Base-by-base conservation (phyloP, 805 yeast species). In the Schwanniomyces polymorphus region DNA sequence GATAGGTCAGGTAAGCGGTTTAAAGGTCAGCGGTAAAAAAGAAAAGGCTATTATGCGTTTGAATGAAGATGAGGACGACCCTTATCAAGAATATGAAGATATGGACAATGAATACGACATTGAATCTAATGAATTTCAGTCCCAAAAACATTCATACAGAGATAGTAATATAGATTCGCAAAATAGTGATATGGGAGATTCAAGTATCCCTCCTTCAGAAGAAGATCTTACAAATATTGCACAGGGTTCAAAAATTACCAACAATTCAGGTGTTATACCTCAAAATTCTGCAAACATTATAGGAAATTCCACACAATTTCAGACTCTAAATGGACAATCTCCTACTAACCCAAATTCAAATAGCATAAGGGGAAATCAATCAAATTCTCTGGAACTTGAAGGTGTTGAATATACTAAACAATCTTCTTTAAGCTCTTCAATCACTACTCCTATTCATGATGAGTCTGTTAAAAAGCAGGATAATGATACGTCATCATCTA, bases 21-120 rank as follows among this genome's bases (percentile, higher is more conserved):
- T 73, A 47, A 72, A 68, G 48, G 56, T 72, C 8, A 69, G 74
- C 48, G 54, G 66, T 6, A 61, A 60, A 37, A 67, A 70, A 41
- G 77, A 71, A 2, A 62, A 60, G 41, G 78, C 76, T 9, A 72
- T 73, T 5, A 54, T 73, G 49, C 56, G 57, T 26, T 58, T 73
- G 43, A 72, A 73, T 46, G 76, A 72, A 35, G 74, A 70, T 46
- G 35, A 21, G 23, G 48, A 44, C 18, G 23, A 44, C 7, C 63
- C 60, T 16, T 66, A 66, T 43, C 66, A 65, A 10, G 71, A 69
- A 12, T 71, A 61, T 47, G 78, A 73, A 55, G 76, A 72, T 50
- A 37, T 61, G 46, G 61, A 52, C 14, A 57, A 54, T 6, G 66
- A 49, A 18, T 58, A 46, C 10, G 46, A 37, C 7, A 34, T 21